Evolutionary conservation across 1,284 basidiomycete species (phyloP), one percentile per base, ranked within the genome.

Genomic region (Sporisorium exsertum): DNA sequence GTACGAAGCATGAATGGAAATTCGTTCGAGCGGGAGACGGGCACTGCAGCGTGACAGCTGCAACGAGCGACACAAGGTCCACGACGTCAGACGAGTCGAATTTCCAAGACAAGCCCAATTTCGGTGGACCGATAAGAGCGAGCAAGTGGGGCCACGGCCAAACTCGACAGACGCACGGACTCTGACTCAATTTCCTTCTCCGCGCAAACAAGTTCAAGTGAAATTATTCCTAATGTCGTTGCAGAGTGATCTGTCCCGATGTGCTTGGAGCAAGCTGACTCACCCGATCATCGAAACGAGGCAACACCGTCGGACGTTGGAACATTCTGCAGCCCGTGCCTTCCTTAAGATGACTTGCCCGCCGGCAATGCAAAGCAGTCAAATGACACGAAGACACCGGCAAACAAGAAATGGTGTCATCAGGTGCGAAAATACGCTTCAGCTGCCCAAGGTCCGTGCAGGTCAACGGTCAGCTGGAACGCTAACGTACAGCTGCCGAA

Each of bases 81-180:
- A 32, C 54, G 56, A 58, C 46, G 56, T 58, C 46, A 58, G 33
- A 58, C 42, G 13, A 29, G 27, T 27, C 29, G 29, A 50, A 22
- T 32, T 50, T 20, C 24, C 22, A 46, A 57, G 12, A 7, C 2
- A 18, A 24, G n/a, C 16, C 16, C 33, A 51, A 29, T n/a, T 26
- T 58, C 33, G 9, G 32, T 24, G n/a, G 24, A 50, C 32, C 47
- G 55, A 57, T 57, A 46, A 57, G 55, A 42, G 22, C n/a, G 43
- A 20, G 10, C 7, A 37, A 42, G 37, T 53, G 37, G 35, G 42
- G 45, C 45, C 56, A 46, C 56, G 56, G 56, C 56, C 45, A 58
- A 49, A 58, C 45, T 49, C 56, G 45, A 35, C 27, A 55, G 22
- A 40, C 50, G 51, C 58, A 61, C 58, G 58, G 58, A 53, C 51